phyloP scores from a whole-genome alignment of 2,329 filamentous ascomycete species.

The Neofusicoccum umdonicola region DNA sequence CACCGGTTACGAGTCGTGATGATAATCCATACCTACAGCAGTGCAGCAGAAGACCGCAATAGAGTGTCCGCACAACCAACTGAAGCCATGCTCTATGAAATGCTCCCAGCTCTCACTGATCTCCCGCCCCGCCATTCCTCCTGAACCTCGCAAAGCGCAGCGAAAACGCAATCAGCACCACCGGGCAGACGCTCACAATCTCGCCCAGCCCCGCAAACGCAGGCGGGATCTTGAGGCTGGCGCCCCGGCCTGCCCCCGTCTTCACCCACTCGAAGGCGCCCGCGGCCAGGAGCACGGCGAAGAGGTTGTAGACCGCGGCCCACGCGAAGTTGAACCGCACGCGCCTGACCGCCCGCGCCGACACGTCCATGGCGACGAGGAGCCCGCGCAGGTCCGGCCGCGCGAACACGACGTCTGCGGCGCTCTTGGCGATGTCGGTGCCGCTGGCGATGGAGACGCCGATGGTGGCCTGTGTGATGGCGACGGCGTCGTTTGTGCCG shows the following conservation, averaged over 20 bases:
- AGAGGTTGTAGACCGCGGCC: slow-evolving; percentile 68
- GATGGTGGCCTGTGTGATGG: slow-evolving; percentile 67
- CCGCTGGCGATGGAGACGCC: slow-evolving; percentile 64
- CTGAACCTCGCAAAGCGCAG: slow-evolving; percentile 35
- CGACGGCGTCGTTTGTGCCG: slow-evolving; percentile 75
- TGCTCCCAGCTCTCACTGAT: too few relatives aligned
- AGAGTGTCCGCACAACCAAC: background rate
- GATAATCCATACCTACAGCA: background rate
- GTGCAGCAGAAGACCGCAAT: background rate
- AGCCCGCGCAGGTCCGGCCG: slow-evolving; percentile 57
- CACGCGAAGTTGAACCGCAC: slow-evolving; percentile 67
- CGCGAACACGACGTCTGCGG: slow-evolving; percentile 69
- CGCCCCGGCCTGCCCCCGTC: background rate
- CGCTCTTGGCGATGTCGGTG: slow-evolving; percentile 64
- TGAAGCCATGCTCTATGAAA: background rate
- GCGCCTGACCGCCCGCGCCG: slow-evolving; percentile 37
- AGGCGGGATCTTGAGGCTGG: slow-evolving; percentile 51
- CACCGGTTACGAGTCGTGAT: background rate
- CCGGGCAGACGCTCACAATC: slow-evolving; percentile 70
- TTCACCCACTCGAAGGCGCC: slow-evolving; percentile 60
- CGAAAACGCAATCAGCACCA: slow-evolving; percentile 58
- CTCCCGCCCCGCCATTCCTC: background rate
- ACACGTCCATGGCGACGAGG: slow-evolving; percentile 57
- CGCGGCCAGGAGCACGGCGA: slow-evolving; percentile 64
- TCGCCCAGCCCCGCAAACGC: slow-evolving; percentile 69